Evolutionary conservation across 371 early-diverging fungal genomes (phyloP).

Genomic region (Apophysomyces trapeziformis): DNA sequence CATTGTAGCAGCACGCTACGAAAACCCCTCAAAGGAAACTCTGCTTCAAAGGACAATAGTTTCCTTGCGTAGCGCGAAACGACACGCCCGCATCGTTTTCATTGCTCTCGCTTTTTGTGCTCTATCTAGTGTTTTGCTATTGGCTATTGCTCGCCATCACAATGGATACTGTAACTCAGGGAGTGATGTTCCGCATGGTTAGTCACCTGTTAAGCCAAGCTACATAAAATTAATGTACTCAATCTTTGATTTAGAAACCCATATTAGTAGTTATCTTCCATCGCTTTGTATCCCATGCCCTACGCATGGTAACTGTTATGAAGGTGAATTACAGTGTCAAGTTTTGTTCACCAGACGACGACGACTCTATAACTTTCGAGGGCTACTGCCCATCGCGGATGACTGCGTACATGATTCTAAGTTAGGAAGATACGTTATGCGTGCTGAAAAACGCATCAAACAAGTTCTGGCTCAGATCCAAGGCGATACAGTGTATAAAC

Average conservation of each 20-base stretch:
- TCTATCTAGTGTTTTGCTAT: neutral
- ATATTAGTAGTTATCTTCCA: slow-evolving; percentile 8
- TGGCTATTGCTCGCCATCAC: slow-evolving; percentile 8
- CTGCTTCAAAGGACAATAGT: neutral
- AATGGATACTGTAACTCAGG: slow-evolving; percentile 21
- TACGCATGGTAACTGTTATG: slow-evolving; percentile 19
- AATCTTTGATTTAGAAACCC: neutral
- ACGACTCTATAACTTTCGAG: slow-evolving; percentile 18
- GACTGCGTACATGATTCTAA: slow-evolving; percentile 23
- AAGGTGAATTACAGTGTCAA: slow-evolving; percentile 18
- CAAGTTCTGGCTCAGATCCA: slow-evolving; percentile 13
- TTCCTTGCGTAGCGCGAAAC: neutral
- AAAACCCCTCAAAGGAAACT: neutral
- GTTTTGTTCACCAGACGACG: slow-evolving; percentile 13
- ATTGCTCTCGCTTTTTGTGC: neutral
- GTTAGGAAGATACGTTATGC: slow-evolving; percentile 17
- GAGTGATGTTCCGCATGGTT: neutral
- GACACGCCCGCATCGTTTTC: neutral
- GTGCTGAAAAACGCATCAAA: slow-evolving; percentile 23
- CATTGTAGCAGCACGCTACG: neutral
- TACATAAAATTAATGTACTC: too few species aligned
- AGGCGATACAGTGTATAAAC: slow-evolving; percentile 18
- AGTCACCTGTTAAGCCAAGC: neutral
- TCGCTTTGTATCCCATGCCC: slow-evolving; percentile 25
- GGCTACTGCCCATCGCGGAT: slow-evolving; percentile 23